phyloP scores from a whole-genome alignment of 768 basidiomycete species.

The Hirschioporus abietinus region DNA sequence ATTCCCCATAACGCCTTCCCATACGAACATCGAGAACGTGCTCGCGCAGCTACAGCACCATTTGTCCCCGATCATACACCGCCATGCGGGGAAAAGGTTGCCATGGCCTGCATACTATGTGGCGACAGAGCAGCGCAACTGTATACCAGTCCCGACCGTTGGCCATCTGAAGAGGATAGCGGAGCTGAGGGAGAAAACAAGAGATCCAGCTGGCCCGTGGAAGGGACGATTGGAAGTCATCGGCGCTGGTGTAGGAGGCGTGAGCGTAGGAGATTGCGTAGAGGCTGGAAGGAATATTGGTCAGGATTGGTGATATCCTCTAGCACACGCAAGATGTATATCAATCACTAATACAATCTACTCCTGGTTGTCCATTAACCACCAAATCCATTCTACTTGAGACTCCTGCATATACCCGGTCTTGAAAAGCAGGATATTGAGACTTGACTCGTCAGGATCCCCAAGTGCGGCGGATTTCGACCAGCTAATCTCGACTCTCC shows the following conservation, averaged over 20 bases:
- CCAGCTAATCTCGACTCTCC: not conserved
- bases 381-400: no score
- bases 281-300: slow-evolving; percentile 56
- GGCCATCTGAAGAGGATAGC: slow-evolving; percentile 70
- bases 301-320: slow-evolving; percentile 8
- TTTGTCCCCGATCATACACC: slow-evolving; percentile 10
- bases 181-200: slow-evolving; percentile 45
- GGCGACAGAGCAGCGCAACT: slow-evolving; percentile 50
- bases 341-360: no score
- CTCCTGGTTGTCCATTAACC: no score
- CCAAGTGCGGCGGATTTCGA: not conserved
- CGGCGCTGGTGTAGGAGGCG: slow-evolving; percentile 84
- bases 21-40: slow-evolving; percentile 18
- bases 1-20: slow-evolving; percentile 26
- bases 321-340: not conserved
- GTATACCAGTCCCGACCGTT: slow-evolving; percentile 74
- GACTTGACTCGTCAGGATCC: not conserved
- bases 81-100: slow-evolving; percentile 40
- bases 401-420: not conserved
- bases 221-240: slow-evolving; percentile 49
- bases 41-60: slow-evolving; percentile 18
- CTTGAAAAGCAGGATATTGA: not conserved
- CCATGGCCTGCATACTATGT: slow-evolving; percentile 54
- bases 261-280: slow-evolving; percentile 84
- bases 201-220: slow-evolving; percentile 39